Conservation (phyloP, 768 basidiomycete species). For the Boletus eberwhitei region DNA sequence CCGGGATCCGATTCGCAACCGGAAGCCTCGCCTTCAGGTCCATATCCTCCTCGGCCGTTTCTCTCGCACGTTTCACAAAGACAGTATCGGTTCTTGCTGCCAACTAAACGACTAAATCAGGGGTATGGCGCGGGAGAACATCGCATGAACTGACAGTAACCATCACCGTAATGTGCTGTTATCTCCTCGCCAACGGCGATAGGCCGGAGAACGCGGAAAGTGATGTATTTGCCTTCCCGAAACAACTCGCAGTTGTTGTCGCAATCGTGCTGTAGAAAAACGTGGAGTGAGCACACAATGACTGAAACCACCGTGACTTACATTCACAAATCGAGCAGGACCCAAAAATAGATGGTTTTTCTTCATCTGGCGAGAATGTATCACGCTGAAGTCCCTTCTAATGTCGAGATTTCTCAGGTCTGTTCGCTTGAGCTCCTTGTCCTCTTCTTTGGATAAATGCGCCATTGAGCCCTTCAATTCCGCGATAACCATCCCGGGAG, state of each 20-base stretch:
- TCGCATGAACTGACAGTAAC: conserved; percentile 66
- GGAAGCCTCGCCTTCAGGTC: conserved; percentile 46
- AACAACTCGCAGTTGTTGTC: conserved; percentile 87
- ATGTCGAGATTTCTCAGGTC: conserved; percentile 67
- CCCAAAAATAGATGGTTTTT: conserved; percentile 90
- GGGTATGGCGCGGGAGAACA: conserved; percentile 18
- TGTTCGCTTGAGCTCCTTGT: conserved; percentile 81
- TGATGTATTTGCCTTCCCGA: conserved; percentile 86
- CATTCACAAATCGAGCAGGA: conserved; percentile 90
- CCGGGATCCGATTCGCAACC: conserved; percentile 48
- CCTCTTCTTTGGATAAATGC: conserved; percentile 80
- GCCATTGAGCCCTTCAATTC: conserved; percentile 92
- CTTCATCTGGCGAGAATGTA: conserved; percentile 88
- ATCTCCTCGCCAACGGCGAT: conserved; percentile 83
- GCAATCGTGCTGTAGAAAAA: conserved; percentile 71
- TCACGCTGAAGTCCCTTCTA: conserved; percentile 86
- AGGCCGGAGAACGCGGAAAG: conserved; percentile 76
- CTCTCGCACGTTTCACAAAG: conserved; percentile 86
- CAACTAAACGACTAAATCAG: conserved; percentile 47
- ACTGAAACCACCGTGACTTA: conserved; percentile 39
- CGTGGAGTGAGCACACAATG: background rate
- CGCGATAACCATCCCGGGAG: conserved; percentile 69
- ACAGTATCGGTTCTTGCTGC: conserved; percentile 68
- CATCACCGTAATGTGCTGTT: conserved; percentile 87
- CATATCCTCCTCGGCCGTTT: conserved; percentile 70